These are phyloP conservation scores for Datura wrightii DNA, from an alignment of 257 asterid genomes.

Conservation along the genomic window DNA sequence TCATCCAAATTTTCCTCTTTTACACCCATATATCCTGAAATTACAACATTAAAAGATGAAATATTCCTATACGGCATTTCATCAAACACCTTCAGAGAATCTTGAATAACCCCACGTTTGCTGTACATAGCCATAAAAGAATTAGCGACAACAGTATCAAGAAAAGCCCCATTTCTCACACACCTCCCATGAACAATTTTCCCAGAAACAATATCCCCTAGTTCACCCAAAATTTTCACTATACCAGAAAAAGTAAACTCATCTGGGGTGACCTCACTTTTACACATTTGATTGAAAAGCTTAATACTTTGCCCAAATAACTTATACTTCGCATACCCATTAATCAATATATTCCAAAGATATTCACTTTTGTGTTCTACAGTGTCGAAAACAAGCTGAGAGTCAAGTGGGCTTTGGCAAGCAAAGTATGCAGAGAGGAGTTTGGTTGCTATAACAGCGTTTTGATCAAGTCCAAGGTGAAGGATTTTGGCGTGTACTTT, in stretches of 20 bases:
- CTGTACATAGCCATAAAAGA: slow-evolving; percentile 64
- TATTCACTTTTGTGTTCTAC: slow-evolving; percentile 48
- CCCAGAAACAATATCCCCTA: slow-evolving; percentile 49
- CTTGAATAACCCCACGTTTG: slow-evolving; percentile 49
- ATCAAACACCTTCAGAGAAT: slow-evolving; percentile 61
- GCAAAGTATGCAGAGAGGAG: slow-evolving; percentile 57
- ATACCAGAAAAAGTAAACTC: slow-evolving; percentile 63
- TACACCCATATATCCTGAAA: slow-evolving; percentile 52
- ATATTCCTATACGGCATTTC: slow-evolving; percentile 61
- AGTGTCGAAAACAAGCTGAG: slow-evolving; percentile 50
- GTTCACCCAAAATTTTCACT: slow-evolving; percentile 54
- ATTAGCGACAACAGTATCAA: slow-evolving; percentile 68
- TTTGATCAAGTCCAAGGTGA: slow-evolving; percentile 57
- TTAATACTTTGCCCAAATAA: slow-evolving; percentile 47
- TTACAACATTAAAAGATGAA: slow-evolving; percentile 65
- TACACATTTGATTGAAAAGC: slow-evolving; percentile 60
- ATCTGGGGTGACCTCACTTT: slow-evolving; percentile 41
- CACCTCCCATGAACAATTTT: slow-evolving; percentile 53
- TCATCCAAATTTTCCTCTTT: slow-evolving; percentile 25
- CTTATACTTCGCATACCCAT: slow-evolving; percentile 57
- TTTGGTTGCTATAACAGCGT: slow-evolving; percentile 59
- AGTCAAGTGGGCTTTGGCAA: slow-evolving; percentile 46
- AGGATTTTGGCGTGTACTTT: slow-evolving; percentile 56
- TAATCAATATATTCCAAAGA: slow-evolving; percentile 62
- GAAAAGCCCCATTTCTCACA: slow-evolving; percentile 50